Evolutionary conservation across 2,329 filamentous ascomycete species (phyloP).

Genomic region (Ilyonectria sp.): DNA sequence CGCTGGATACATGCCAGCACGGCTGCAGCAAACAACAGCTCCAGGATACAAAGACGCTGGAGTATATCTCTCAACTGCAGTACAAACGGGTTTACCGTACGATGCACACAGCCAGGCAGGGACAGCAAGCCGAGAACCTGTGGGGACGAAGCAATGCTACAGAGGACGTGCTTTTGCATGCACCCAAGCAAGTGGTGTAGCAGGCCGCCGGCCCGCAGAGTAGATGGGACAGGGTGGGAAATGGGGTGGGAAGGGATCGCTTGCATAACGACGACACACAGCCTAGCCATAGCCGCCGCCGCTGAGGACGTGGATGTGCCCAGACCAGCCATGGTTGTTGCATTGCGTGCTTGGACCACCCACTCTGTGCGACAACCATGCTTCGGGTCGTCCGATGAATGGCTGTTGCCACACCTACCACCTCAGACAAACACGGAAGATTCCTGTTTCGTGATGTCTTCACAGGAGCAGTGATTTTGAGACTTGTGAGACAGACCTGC

Average conservation of each 20-base stretch:
- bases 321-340: conserved; percentile 12
- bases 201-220: neutral
- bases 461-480: neutral
- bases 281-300: neutral
- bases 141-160: conserved; percentile 9
- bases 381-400: conserved; percentile 12
- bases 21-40: neutral
- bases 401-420: conserved; percentile 9
- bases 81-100: conserved; percentile 6
- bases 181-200: neutral
- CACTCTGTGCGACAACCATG: conserved; percentile 14
- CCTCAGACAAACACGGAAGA: conserved; percentile 12
- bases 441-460: neutral
- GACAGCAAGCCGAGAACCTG: neutral
- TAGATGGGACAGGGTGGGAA: neutral
- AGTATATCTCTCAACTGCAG: conserved; percentile 1
- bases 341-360: conserved; percentile 24
- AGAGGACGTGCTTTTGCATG: neutral
- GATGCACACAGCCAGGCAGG: conserved; percentile 6
- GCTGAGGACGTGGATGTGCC: conserved; percentile 6
- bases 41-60: neutral
- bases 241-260: neutral
- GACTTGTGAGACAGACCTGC: neutral
- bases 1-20: neutral
- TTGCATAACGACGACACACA: conserved; percentile 1